Evolutionary conservation across 1,284 basidiomycete species (phyloP).

Genomic region (Trichosporon asahii): DNA sequence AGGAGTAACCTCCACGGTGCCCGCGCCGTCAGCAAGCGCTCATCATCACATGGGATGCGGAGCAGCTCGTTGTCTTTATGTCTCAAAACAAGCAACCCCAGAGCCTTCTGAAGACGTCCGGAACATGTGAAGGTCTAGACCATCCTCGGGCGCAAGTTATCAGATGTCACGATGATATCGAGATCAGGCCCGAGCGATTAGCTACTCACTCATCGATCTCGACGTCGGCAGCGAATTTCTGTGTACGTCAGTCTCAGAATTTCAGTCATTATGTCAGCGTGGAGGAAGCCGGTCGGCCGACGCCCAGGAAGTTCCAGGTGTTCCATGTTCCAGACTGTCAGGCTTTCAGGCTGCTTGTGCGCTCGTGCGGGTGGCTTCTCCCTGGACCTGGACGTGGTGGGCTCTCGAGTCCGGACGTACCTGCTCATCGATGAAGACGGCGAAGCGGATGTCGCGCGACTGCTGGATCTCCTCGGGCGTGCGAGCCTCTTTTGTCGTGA

Average conservation of each 20-base stretch:
- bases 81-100: no score
- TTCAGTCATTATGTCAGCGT: constrained; percentile 3
- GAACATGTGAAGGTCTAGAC: no score
- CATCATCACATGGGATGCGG: no score
- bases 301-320: neutral
- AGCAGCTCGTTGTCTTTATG: no score
- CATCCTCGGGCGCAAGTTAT: no score
- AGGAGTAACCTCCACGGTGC: no score
- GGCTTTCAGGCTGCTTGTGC: no score
- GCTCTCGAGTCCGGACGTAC: constrained; percentile 23
- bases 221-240: constrained; percentile 42
- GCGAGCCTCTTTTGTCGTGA: constrained; percentile 32
- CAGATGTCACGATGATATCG: no score
- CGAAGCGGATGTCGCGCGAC: constrained; percentile 45
- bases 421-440: constrained; percentile 50
- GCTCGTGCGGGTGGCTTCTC: neutral
- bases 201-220: constrained; percentile 47
- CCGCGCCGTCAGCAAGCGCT: no score
- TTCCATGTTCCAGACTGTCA: no score
- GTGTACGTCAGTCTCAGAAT: constrained; percentile 8
- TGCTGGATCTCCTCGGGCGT: constrained; percentile 41
- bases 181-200: no score
- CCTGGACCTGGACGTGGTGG: constrained; percentile 31
- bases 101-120: no score
- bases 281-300: neutral